Evolutionary conservation across 169 alveolate species (phyloP).

Genomic region (Cystoisospora suis): DNA sequence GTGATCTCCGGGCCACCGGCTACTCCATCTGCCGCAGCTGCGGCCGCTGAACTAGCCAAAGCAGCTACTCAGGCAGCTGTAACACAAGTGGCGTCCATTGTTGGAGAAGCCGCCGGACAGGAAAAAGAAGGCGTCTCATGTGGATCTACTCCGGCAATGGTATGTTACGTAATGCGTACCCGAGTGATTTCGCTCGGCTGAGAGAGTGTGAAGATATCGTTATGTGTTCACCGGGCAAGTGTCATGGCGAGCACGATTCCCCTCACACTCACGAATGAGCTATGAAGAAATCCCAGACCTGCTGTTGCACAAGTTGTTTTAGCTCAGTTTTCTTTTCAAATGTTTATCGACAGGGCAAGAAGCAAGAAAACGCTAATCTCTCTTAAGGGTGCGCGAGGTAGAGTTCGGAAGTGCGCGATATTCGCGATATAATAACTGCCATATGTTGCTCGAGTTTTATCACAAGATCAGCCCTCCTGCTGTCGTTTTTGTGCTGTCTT

Average conservation of each 20-base stretch:
- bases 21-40: not conserved
- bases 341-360: no score
- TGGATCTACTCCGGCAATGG: not conserved
- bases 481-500: no score
- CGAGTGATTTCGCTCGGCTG: not conserved
- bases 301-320: not conserved
- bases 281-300: not conserved
- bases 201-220: not conserved
- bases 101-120: not conserved
- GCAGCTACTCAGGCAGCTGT: slow-evolving; percentile 5
- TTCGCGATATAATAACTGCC: no score
- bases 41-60: slow-evolving; percentile 6
- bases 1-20: slow-evolving; percentile 30
- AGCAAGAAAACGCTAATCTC: no score
- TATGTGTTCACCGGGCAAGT: not conserved
- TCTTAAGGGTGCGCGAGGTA: no score
- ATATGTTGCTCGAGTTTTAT: no score
- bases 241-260: not conserved
- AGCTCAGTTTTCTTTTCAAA: no score
- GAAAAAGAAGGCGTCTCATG: not conserved
- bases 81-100: not conserved
- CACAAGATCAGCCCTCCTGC: no score
- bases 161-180: not conserved
- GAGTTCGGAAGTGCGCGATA: no score
- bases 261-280: not conserved